Percentiles rank a stretch among this genome's conserved stretches.
Conservation (phyloP, 345 rosid genomes). For the Punica granatum region DNA sequence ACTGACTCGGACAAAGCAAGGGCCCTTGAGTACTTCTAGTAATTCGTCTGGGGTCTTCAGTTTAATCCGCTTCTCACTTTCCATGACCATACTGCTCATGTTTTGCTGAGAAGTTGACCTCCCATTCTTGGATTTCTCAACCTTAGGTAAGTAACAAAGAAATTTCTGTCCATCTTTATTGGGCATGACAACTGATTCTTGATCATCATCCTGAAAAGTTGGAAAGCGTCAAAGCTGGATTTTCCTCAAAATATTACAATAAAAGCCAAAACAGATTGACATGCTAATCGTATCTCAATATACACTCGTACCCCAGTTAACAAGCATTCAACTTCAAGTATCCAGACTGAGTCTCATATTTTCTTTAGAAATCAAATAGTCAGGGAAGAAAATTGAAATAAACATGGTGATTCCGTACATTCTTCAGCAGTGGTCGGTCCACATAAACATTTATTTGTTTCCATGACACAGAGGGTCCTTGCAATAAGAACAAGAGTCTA, state of each 20-base stretch:
- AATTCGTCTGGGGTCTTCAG: conserved; percentile 89
- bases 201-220: conserved; percentile 56
- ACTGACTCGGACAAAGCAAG: conserved; percentile 60
- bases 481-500: background rate
- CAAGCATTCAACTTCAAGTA: background rate
- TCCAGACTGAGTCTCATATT: background rate
- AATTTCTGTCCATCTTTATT: conserved; percentile 53
- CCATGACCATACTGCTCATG: conserved; percentile 68
- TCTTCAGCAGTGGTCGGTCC: background rate
- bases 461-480: background rate
- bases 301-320: background rate
- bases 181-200: conserved; percentile 63
- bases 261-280: too few species aligned
- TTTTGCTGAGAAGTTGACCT: conserved; percentile 43
- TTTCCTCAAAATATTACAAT: too few species aligned
- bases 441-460: background rate
- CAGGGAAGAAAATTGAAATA: background rate
- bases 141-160: conserved; percentile 77
- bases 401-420: background rate
- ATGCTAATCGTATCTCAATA: background rate
- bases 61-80: conserved; percentile 55
- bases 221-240: background rate
- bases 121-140: conserved; percentile 48
- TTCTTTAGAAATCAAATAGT: background rate
- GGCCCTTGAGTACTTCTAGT: conserved; percentile 54